Evolutionary conservation across 192 early-diverging fungal genomes (phyloP).

Genomic region (Dissophora ornata): DNA sequence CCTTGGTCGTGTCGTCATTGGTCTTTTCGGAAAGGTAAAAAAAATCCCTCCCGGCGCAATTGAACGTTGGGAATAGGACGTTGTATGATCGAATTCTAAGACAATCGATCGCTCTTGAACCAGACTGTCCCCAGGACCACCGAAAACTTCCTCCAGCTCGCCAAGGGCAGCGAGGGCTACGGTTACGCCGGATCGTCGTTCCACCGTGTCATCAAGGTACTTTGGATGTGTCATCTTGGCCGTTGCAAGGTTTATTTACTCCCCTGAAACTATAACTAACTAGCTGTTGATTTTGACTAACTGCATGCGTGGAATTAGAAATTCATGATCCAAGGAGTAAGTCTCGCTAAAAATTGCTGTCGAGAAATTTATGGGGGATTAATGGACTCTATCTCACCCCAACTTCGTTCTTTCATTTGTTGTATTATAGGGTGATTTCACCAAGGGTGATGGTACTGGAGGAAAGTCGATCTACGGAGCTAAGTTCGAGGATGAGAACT

Average conservation of each 20-base stretch:
- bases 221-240: too few relatives aligned
- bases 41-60: too few relatives aligned
- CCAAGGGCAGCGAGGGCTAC: constrained; percentile 74
- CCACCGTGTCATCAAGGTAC: constrained; percentile 80
- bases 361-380: too few relatives aligned
- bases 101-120: too few relatives aligned
- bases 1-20: constrained; percentile 76
- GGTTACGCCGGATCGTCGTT: constrained; percentile 56
- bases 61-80: too few relatives aligned
- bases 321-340: constrained; percentile 62
- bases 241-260: too few relatives aligned
- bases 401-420: too few relatives aligned
- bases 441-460: constrained; percentile 79
- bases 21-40: constrained; percentile 75
- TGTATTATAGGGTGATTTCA: constrained; percentile 74
- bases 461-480: constrained; percentile 87
- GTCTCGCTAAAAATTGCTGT: not conserved
- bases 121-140: constrained; percentile 75
- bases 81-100: too few relatives aligned
- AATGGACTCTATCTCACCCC: too few relatives aligned
- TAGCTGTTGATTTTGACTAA: not conserved
- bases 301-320: constrained; percentile 32
- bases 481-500: constrained; percentile 85
- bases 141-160: constrained; percentile 94
- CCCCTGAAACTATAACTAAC: not conserved